phyloP scores from a whole-genome alignment of 148 eudicot genomes.

The Suaeda aralocaspica region DNA sequence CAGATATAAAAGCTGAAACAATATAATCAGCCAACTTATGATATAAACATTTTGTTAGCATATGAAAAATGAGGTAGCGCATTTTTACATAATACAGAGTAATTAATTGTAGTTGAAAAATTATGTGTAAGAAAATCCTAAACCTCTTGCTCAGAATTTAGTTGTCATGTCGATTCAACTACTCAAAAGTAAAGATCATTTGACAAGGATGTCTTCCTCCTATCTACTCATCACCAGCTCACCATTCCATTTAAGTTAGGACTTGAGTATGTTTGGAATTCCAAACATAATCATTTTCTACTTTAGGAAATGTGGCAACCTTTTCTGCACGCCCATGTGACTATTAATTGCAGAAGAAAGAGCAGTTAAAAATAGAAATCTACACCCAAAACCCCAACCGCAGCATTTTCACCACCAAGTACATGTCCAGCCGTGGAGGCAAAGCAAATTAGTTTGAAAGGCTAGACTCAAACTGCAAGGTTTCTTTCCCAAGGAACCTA shows the following conservation, averaged over 20 bases:
- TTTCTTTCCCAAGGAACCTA: background rate
- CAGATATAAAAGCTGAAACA: background rate
- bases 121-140: no score
- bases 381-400: background rate
- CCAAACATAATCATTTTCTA: background rate
- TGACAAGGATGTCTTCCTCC: background rate
- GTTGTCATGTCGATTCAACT: no score
- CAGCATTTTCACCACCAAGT: background rate
- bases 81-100: no score
- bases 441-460: background rate
- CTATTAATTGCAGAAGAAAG: background rate
- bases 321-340: background rate
- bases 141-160: no score
- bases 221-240: no score
- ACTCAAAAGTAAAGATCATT: no score
- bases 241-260: background rate
- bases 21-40: background rate
- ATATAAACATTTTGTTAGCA: background rate
- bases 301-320: background rate
- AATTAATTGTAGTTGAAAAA: no score
- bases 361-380: background rate
- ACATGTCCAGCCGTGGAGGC: background rate
- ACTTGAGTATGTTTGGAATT: background rate
- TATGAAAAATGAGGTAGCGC: no score
- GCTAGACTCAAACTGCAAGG: background rate